Base-by-base conservation (phyloP, 768 basidiomycete genomes). In the Tylopilus sp. region DNA sequence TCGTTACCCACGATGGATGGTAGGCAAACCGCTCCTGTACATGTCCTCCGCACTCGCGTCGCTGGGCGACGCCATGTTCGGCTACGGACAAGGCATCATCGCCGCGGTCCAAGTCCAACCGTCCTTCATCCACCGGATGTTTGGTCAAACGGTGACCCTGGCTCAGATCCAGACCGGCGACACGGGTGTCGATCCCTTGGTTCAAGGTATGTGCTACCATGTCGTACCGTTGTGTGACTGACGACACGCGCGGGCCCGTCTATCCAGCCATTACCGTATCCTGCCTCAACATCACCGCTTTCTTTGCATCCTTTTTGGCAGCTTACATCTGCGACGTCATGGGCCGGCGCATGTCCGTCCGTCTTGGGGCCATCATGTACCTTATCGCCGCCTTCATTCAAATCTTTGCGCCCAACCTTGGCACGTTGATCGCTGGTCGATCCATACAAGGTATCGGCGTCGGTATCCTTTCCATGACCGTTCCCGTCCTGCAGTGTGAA, bases 41-140 rank as follows among this genome's bases (percentile, higher is more conserved):
- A 73, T 71, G 41, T 79, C 79, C 30, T 76, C 77, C 49, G 79
- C 78, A 0, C 69, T 78, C 35, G 77, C 78, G n/a, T 77, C 77
- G 53, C 71, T 80, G 56, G 79, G 79, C 44, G 79, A 80, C 57
- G 79, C 77, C 7, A 77, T 79, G 72, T 80, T 80, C 55, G 79
- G 79, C 6, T 80, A 79, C 50, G 74, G 76, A 39, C 79, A 79
- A 56, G 79, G 79, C 3, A 75, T 75, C 54, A 79, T 79, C 39
- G 78, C 77, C 4, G 69, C 76, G 3, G 71, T 75, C 18, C 78
- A 79, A 42, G 73, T 80, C 40, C 79, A 80, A 57, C 78, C 77
- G 4, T 74, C 75, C 2, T 80, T 80, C 59, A 75, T 80, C 48
- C 61, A 67, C 13, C 67, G 73, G 6, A 76, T 80, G 71, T 80